Conservation (phyloP, 345 rosid species). For the Passiflora organensis region DNA sequence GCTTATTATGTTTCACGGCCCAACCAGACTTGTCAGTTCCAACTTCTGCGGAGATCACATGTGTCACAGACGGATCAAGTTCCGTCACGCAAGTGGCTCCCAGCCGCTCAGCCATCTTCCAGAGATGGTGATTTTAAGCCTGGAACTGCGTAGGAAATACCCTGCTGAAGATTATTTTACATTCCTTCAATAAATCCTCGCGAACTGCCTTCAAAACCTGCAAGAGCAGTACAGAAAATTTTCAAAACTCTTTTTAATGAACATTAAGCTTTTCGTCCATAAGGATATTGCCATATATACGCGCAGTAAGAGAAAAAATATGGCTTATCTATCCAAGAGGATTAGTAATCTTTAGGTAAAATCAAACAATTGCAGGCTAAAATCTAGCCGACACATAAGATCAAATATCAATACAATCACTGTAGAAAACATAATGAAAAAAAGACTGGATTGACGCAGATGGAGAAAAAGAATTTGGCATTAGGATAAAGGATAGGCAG, state of each 20-base stretch:
- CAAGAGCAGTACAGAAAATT: not conserved
- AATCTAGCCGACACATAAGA: no score
- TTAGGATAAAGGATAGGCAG: no score
- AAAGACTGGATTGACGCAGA: no score
- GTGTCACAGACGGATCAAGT: conserved; percentile 42
- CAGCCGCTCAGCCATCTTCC: conserved; percentile 72
- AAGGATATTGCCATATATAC: no score
- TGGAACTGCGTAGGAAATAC: conserved; percentile 61
- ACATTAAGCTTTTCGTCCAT: no score
- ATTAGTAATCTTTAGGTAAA: no score
- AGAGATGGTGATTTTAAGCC: conserved; percentile 56
- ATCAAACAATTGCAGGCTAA: no score
- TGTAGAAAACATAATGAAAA: no score
- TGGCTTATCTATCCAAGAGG: no score
- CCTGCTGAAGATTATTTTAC: conserved; percentile 69
- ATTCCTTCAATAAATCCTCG: conserved; percentile 54
- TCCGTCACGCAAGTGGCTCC: conserved; percentile 56
- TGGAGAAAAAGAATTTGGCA: no score
- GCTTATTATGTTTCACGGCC: conserved; percentile 53
- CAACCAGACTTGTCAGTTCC: conserved; percentile 58
- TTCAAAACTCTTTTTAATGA: not conserved
- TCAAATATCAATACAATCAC: no score
- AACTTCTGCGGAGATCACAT: conserved; percentile 42
- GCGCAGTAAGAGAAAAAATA: no score
- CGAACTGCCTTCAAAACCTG: conserved; percentile 54